phyloP scores from a whole-genome alignment of 768 basidiomycete species.

The Xanthoconium purpureum region DNA sequence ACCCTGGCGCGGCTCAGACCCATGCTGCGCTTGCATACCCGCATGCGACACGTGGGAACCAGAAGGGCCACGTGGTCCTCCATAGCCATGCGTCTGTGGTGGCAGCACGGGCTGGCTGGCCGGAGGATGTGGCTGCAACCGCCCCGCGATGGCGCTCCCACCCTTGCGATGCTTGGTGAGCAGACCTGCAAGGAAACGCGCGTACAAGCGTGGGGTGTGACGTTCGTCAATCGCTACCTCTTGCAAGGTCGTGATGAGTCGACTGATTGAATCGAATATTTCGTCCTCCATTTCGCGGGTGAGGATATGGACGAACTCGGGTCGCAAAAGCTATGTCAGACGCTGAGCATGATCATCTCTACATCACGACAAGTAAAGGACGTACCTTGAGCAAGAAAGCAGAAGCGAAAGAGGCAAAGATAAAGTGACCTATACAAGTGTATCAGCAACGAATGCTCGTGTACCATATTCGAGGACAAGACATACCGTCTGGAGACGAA shows the following conservation, averaged over 20 bases:
- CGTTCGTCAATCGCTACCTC: slow-evolving; percentile 79
- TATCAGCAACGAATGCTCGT: background rate
- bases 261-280: slow-evolving; percentile 69
- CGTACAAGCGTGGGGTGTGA: slow-evolving; percentile 77
- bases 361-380: background rate
- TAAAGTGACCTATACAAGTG: slow-evolving; percentile 56
- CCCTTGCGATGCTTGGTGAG: slow-evolving; percentile 68
- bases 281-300: slow-evolving; percentile 58
- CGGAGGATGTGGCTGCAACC: slow-evolving; percentile 50
- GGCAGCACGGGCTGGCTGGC: slow-evolving; percentile 32
- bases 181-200: slow-evolving; percentile 73
- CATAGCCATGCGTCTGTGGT: slow-evolving; percentile 14
- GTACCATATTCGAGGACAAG: background rate
- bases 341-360: background rate
- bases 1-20: slow-evolving; percentile 18
- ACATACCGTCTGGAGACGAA: slow-evolving; percentile 71
- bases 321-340: slow-evolving; percentile 56
- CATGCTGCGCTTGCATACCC: slow-evolving; percentile 10
- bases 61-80: slow-evolving; percentile 30
- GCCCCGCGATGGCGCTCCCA: slow-evolving; percentile 52
- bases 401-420: slow-evolving; percentile 78
- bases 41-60: slow-evolving; percentile 24
- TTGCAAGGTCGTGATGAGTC: slow-evolving; percentile 67
- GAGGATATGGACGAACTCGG: slow-evolving; percentile 66
- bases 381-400: slow-evolving; percentile 78